Evolutionary conservation across 495 filamentous ascomycete species (phyloP).

Genomic region (Neurospora pannonica): DNA sequence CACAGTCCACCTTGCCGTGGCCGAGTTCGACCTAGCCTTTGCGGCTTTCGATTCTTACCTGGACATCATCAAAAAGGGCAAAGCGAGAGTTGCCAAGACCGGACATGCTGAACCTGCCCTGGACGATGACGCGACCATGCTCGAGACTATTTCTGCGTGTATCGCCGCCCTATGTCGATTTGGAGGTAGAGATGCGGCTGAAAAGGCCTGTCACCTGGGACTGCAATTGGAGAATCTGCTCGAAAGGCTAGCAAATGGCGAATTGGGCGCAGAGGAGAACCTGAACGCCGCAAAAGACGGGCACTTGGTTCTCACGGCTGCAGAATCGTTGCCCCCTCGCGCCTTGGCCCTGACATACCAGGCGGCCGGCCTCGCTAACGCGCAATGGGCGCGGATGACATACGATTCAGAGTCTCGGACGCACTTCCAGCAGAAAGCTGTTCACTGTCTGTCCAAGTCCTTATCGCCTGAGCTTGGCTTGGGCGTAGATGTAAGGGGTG

Average conservation of each 20-base stretch:
- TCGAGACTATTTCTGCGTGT: slow-evolving; percentile 68
- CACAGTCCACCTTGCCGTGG: slow-evolving; percentile 71
- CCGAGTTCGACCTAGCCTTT: slow-evolving; percentile 80
- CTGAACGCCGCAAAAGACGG: slow-evolving; percentile 25
- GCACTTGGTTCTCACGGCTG: slow-evolving; percentile 15
- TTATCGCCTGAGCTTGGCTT: slow-evolving; percentile 53
- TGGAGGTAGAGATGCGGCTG: slow-evolving; percentile 61
- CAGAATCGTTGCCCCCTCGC: slow-evolving; percentile 33
- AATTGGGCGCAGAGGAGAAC: slow-evolving; percentile 13
- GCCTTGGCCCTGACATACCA: slow-evolving; percentile 62
- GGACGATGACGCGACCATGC: slow-evolving; percentile 63
- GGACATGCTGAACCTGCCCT: slow-evolving; percentile 62
- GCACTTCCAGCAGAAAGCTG: slow-evolving; percentile 61
- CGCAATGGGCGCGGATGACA: slow-evolving; percentile 76
- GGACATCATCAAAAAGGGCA: slow-evolving; percentile 71
- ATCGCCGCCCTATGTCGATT: slow-evolving; percentile 75
- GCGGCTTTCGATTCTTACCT: slow-evolving; percentile 84
- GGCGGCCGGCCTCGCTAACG: slow-evolving; percentile 72
- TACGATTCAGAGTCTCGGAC: slow-evolving; percentile 58
- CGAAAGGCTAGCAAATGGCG: slow-evolving; percentile 21
- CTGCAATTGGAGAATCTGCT: slow-evolving; percentile 55
- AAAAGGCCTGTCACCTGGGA: slow-evolving; percentile 63
- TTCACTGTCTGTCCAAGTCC: slow-evolving; percentile 61
- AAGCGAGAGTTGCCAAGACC: slow-evolving; percentile 67
- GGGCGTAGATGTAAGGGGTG: slow-evolving; percentile 53